Base-by-base conservation (phyloP, 169 alveolate genomes). In the Babesia bigemina region DNA sequence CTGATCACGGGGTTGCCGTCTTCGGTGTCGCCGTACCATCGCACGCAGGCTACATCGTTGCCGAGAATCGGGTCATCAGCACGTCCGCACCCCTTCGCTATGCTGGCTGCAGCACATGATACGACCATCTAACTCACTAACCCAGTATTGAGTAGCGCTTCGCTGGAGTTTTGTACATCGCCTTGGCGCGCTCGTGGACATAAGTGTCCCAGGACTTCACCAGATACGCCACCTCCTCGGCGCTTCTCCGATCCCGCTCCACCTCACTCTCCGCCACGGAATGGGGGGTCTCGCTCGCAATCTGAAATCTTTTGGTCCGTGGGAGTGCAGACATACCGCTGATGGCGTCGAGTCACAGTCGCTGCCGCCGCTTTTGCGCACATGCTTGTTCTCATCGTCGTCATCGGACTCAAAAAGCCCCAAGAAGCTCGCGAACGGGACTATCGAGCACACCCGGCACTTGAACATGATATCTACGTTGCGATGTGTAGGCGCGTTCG, bases 111-210 rank as follows among this genome's bases (percentile, higher is more conserved):
- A 56, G 9, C 19, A 22, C n/a, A 53, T 44, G 26, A 24, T 42
- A 48, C 14, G 17, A 12, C 42, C 28, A n/a, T 49, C 24, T 28
- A 33, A 52, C 36, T 29, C 19, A 26, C 90, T 39, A 66, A 93
- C 97, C 76, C 56, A 94, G 63, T n/a, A 94, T 92, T 47, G 92
- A 83, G 65, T 89, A 91, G 21, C 92, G 87, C 58, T 88, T 92
- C 44, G 92, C 95, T 0, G 95, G 84, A 16, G 94, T 87, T 66
- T 91, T 92, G 97, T 97, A 94, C 61, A 92, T 92, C 55, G 89
- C 92, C 70, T 93, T 90, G 62, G 97, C 98, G 63, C 98, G 76
- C 36, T 96, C 96, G 63, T 94, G 98, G n/a, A 93, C 95, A 70
- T 93, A 94, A 60, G 93, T 91, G 36, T 93, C 97, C 97, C 97